These are phyloP conservation scores for Artemisia princeps DNA, from an alignment of 140 eudicot genomes.

Conservation along the genomic window DNA sequence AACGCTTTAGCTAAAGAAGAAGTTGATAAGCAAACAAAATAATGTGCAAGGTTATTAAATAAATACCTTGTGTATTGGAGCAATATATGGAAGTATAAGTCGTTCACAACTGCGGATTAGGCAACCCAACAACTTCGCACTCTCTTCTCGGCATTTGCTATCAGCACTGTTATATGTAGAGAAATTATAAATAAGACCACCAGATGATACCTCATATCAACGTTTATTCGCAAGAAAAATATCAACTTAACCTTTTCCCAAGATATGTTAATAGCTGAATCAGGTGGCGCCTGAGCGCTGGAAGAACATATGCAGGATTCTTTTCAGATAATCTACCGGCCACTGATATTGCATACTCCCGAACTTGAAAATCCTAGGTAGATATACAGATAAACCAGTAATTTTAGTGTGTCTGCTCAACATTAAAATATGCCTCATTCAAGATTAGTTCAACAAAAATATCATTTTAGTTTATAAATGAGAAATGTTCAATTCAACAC, in stretches of 20 bases:
- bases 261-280: conserved; percentile 79
- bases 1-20: conserved; percentile 21
- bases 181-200: background rate
- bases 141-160: conserved; percentile 93
- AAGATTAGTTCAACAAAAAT: conserved; percentile 4
- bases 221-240: background rate
- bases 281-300: conserved; percentile 94
- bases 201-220: background rate
- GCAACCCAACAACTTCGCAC: conserved; percentile 92
- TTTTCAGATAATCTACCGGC: conserved; percentile 96
- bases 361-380: conserved; percentile 76
- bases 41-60: conserved; percentile 8
- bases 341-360: conserved; percentile 82
- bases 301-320: conserved; percentile 96
- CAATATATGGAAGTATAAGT: conserved; percentile 81
- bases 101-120: conserved; percentile 94
- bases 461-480: background rate
- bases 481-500: conserved; percentile 11
- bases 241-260: conserved; percentile 59
- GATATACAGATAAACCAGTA: conserved; percentile 15
- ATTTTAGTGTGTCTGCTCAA: conserved; percentile 6
- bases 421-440: conserved; percentile 7
- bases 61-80: conserved; percentile 93
- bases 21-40: conserved; percentile 15
- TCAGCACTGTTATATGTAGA: conserved; percentile 59